Conservation (phyloP, 345 rosid genomes). For the Moricandia moricandioides region DNA sequence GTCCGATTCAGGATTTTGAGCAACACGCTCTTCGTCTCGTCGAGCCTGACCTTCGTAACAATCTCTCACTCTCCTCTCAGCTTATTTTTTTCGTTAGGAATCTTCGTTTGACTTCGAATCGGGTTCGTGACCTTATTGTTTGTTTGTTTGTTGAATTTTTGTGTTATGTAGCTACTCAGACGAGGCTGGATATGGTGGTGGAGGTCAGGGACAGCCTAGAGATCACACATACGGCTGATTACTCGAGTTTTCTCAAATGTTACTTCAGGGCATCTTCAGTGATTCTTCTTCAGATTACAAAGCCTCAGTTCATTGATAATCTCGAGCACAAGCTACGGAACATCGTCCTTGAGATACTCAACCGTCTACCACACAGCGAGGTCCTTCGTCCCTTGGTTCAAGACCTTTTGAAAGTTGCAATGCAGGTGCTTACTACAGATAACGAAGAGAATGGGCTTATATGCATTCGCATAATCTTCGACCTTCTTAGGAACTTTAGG, state of each 20-base stretch:
- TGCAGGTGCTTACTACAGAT: slow-evolving; percentile 93
- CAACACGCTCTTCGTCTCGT: slow-evolving; percentile 80
- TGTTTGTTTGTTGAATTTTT: slow-evolving; percentile 10
- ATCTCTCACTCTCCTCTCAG: not conserved
- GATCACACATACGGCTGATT: slow-evolving; percentile 92
- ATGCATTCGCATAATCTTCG: slow-evolving; percentile 90
- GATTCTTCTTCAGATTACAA: slow-evolving; percentile 74
- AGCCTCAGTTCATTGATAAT: slow-evolving; percentile 78
- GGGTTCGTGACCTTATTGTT: slow-evolving; percentile 3
- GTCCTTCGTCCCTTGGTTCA: slow-evolving; percentile 98
- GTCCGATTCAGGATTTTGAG: slow-evolving; percentile 96
- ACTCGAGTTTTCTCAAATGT: slow-evolving; percentile 83
- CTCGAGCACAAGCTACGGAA: slow-evolving; percentile 88
- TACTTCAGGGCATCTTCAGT: slow-evolving; percentile 83
- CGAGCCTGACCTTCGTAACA: slow-evolving; percentile 69
- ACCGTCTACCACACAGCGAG: slow-evolving; percentile 93
- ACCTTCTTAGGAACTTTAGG: slow-evolving; percentile 87
- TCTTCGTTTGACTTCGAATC: not conserved
- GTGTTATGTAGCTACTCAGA: slow-evolving; percentile 58
- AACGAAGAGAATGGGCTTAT: slow-evolving; percentile 95
- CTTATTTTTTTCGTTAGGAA: not conserved
- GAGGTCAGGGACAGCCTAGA: slow-evolving; percentile 94
- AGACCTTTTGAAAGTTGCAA: slow-evolving; percentile 91
- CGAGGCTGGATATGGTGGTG: slow-evolving; percentile 79
- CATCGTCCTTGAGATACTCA: slow-evolving; percentile 83